Evolutionary conservation across 2,329 filamentous ascomycete genomes (phyloP).

Genomic region (Xylaria sp.): DNA sequence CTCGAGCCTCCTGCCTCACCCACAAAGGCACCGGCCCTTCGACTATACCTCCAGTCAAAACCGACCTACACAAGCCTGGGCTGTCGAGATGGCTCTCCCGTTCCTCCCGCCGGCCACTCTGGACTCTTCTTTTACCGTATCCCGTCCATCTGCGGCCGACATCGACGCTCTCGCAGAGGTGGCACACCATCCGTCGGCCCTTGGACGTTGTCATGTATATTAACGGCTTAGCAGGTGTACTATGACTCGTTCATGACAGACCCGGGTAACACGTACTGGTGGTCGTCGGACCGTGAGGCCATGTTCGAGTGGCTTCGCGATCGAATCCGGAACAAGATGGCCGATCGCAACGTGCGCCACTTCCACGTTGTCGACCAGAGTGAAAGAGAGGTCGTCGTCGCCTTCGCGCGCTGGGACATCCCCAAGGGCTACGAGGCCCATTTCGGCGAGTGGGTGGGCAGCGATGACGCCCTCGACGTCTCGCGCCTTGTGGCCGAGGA

Average conservation of each 20-base stretch:
- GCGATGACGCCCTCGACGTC: slow-evolving; percentile 31
- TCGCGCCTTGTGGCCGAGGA: slow-evolving; percentile 27
- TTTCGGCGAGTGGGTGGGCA: slow-evolving; percentile 41
- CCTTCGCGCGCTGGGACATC: slow-evolving; percentile 51
- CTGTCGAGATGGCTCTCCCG: slow-evolving; percentile 42
- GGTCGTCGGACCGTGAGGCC: slow-evolving; percentile 40
- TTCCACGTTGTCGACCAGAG: slow-evolving; percentile 49
- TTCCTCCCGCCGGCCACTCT: slow-evolving; percentile 42
- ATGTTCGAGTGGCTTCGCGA: slow-evolving; percentile 47
- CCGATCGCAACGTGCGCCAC: slow-evolving; percentile 44
- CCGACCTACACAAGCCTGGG: neutral
- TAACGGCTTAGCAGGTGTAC: slow-evolving; percentile 38
- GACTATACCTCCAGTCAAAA: neutral
- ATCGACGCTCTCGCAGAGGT: slow-evolving; percentile 42
- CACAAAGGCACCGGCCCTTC: neutral
- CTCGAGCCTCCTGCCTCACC: neutral
- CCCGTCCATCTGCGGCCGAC: slow-evolving; percentile 45
- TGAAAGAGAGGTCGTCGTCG: slow-evolving; percentile 40
- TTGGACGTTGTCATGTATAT: neutral
- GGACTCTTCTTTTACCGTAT: slow-evolving; percentile 42
- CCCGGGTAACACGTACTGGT: slow-evolving; percentile 46
- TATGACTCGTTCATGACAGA: slow-evolving; percentile 43
- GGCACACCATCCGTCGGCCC: neutral
- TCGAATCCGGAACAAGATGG: slow-evolving; percentile 45
- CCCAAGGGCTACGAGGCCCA: slow-evolving; percentile 44